phyloP scores from a whole-genome alignment of 139 green algal genomes.

The Chlamydomonas sp. region DNA sequence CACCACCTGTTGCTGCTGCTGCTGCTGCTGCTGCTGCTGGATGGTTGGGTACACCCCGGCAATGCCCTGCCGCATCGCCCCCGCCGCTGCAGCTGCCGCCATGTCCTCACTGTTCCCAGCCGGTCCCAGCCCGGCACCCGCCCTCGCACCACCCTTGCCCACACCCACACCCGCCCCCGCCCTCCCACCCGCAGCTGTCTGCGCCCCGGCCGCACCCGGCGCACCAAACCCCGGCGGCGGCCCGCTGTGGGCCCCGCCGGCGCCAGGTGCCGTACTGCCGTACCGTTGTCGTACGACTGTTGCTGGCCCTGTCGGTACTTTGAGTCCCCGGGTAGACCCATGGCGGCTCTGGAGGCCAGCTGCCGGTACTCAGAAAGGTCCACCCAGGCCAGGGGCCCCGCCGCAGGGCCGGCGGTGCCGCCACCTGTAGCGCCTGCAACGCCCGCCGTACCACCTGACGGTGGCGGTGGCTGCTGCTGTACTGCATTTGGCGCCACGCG shows the following conservation, averaged over 20 bases:
- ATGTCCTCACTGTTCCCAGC: background rate
- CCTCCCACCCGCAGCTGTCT: too few relatives aligned
- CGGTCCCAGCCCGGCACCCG: background rate
- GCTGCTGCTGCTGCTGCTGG: background rate
- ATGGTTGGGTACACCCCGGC: conserved; percentile 2
- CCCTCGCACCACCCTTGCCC: too few relatives aligned
- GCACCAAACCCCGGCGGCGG: too few relatives aligned
- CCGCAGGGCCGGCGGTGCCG: background rate
- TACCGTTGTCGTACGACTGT: background rate
- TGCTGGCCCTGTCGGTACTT: background rate
- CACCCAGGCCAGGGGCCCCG: background rate
- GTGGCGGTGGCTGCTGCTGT: too few relatives aligned
- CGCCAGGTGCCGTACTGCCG: too few relatives aligned
- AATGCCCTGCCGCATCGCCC: background rate
- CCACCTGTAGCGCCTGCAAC: too few relatives aligned
- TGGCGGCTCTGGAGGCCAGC: background rate
- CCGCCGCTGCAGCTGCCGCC: background rate
- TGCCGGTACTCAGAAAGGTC: conserved; percentile 15
- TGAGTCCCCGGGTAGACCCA: background rate
- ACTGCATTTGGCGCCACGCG: too few relatives aligned
- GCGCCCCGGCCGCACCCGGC: too few relatives aligned
- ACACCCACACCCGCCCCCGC: too few relatives aligned
- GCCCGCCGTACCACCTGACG: too few relatives aligned
- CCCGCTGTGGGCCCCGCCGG: too few relatives aligned
- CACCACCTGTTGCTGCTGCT: background rate